Base-by-base conservation (phyloP, 345 rosid genomes). In the Noccaea bulbosa region DNA sequence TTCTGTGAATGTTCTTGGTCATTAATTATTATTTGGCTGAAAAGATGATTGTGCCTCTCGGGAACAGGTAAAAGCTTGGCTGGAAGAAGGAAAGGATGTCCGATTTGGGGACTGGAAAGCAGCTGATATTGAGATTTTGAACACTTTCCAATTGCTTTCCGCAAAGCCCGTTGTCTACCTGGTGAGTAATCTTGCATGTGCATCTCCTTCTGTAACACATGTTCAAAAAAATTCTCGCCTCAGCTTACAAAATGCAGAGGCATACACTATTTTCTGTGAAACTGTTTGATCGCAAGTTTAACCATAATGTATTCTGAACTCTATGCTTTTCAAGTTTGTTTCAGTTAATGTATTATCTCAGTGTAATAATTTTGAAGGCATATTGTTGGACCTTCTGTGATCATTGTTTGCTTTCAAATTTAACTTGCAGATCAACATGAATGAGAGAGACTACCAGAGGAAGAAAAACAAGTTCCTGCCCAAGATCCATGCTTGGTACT, bases 31-130 rank as follows among this genome's bases (percentile, higher is more conserved):
- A n/a, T 27, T 43, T 59, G 52, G 52, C 34, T 47, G 5, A 67
- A 14, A 41, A 44, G 14, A 11, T 44, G 62, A 22, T 17, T 53
- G 64, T 69, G 41, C 11, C 59, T 82, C 55, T 72, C 27, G 61
- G 47, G 57, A 41, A 43, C 69, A 91, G 98, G 86, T 94, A 74
- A 91, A 86, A 80, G 85, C 87, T 68, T 88, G 88, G 91, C 81
- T 94, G 57, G 80, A 81, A 77, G 96, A 85, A 16, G 98, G 81
- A 69, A 91, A 94, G 73, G 98, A 91, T 75, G 82, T 94, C 52
- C 93, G 96, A 38, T 77, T 94, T 20, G 99, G 97, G 72, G 99
- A 94, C 48, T 94, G 99, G 99, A 94, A 94, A 74, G 83, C 98
- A 68, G 92, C 96, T 82, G 98, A 89, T 55, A 80, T 91, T 58